Evolutionary conservation across 176 grass and related monocot species (phyloP).

Genomic region (Aechmea fasciata): DNA sequence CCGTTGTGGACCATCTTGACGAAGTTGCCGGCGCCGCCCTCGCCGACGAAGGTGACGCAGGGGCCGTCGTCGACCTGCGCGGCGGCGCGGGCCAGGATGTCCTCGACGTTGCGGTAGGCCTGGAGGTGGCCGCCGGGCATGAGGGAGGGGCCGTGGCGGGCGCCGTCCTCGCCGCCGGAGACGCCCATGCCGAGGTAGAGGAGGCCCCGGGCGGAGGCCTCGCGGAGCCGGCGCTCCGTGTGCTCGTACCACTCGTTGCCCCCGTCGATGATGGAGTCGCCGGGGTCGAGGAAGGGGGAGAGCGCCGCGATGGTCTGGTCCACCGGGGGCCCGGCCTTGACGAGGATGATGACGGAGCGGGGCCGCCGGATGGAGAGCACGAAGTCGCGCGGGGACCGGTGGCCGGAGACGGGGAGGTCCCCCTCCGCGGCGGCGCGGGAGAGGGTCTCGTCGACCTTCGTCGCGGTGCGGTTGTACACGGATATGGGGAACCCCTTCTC

Average conservation of each 20-base stretch:
- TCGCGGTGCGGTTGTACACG: constrained; percentile 80
- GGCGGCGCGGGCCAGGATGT: constrained; percentile 51
- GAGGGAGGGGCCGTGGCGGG: constrained; percentile 67
- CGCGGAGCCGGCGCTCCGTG: constrained; percentile 62
- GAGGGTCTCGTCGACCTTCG: constrained; percentile 77
- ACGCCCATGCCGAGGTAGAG: constrained; percentile 95
- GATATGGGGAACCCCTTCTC: constrained; percentile 93
- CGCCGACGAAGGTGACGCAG: constrained; percentile 68
- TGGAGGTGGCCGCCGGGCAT: constrained; percentile 67
- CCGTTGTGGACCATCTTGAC: constrained; percentile 96
- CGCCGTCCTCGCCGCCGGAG: constrained; percentile 73
- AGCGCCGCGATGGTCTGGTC: constrained; percentile 67
- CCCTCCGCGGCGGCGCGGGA: constrained; percentile 50
- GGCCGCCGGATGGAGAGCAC: constrained; percentile 63
- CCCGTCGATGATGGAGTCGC: constrained; percentile 78
- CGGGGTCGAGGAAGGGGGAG: constrained; percentile 51
- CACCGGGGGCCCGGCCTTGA: constrained; percentile 65
- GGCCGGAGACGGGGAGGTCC: constrained; percentile 50
- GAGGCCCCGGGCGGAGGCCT: constrained; percentile 36
- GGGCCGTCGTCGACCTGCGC: constrained; percentile 83
- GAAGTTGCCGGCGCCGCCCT: constrained; percentile 71
- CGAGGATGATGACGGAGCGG: constrained; percentile 64
- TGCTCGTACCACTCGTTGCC: constrained; percentile 95
- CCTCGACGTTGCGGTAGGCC: constrained; percentile 62
- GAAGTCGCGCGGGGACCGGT: constrained; percentile 57